Evolutionary conservation across 345 rosid genomes (phyloP), one percentile per base, ranked within the genome.

Genomic region (Murraya koenigii): DNA sequence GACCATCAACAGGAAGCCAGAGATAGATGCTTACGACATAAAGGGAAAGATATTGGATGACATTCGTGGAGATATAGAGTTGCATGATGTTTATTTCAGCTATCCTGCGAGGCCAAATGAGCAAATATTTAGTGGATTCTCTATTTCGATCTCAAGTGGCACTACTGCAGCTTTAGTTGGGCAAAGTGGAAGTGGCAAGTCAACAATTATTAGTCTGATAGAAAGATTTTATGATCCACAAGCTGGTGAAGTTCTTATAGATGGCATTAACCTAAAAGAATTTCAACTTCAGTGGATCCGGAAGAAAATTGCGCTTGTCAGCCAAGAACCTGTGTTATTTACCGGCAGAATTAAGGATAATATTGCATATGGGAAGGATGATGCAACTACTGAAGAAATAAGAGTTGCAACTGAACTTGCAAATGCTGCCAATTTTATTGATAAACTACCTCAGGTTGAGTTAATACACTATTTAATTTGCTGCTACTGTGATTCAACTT

Each of bases 151-250:
- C 33, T 74, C 79, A 0, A 82, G 81, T 1, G 87, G 90, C 41
- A 78, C 73, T 0, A 86, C 88, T 2, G 71, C 82, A 35, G 92
- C 89, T 70, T 47, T 87, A 56, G 92, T 89, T 49, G 90, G 92
- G 44, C 88, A 87, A 22, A 89, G 92, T 56, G 92, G 92, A 39
- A 84, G 90, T n/a, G 92, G 92, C 1, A 89, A 89, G 77, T 83
- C 89, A 39, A 84, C 89, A 1, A 83, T 86, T 9, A 77, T 86
- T 17, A 84, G 81, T 76, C 25, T 86, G 44, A 78, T 84, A 1
- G 86, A 86, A 74, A 78, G n/a, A n/a, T n/a, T n/a, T n/a, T n/a
- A n/a, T n/a, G n/a, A n/a, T n/a, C n/a, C n/a, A n/a, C n/a, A n/a
- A n/a, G n/a, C n/a, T n/a, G n/a, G n/a, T n/a, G n/a, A n/a, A n/a